phyloP scores from a whole-genome alignment of 2,329 filamentous ascomycete genomes.

The Daldinia sp. region DNA sequence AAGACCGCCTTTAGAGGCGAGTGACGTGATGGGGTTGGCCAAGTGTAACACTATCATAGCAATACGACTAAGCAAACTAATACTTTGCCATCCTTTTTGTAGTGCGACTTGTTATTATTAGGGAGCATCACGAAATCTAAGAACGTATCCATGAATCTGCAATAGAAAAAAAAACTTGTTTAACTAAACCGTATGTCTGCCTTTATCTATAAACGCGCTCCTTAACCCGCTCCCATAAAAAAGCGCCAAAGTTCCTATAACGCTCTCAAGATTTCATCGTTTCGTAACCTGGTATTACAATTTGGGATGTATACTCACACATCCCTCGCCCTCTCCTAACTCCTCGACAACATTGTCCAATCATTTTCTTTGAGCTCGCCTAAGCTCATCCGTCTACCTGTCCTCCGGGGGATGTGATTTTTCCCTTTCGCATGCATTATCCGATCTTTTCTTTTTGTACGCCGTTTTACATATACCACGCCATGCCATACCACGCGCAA shows the following conservation, averaged over 20 bases:
- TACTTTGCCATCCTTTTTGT: constrained; percentile 7
- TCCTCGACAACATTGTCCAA: constrained; percentile 26
- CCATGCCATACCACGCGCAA: constrained; percentile 16
- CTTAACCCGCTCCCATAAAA: constrained; percentile 14
- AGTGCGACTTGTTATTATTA: background rate
- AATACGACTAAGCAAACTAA: constrained; percentile 28
- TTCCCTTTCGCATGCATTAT: constrained; percentile 22
- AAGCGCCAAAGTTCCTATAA: constrained; percentile 13
- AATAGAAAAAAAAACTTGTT: constrained; percentile 14
- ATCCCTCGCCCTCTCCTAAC: background rate
- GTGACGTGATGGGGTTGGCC: constrained; percentile 10
- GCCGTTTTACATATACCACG: constrained; percentile 24
- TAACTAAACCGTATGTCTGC: constrained; percentile 26
- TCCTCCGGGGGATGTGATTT: constrained; percentile 6
- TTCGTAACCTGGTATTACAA: constrained; percentile 29
- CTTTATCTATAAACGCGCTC: constrained; percentile 24
- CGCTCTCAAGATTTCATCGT: constrained; percentile 18
- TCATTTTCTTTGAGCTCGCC: constrained; percentile 19
- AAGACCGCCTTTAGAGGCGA: background rate
- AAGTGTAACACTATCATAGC: constrained; percentile 39
- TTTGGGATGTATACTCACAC: background rate
- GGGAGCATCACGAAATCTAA: background rate
- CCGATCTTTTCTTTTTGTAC: constrained; percentile 28
- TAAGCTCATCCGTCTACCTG: constrained; percentile 20
- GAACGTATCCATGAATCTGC: constrained; percentile 8